These are phyloP conservation scores for Entomortierella chlamydospora DNA, from an alignment of 192 early-diverging fungal species.

Conservation along the genomic window DNA sequence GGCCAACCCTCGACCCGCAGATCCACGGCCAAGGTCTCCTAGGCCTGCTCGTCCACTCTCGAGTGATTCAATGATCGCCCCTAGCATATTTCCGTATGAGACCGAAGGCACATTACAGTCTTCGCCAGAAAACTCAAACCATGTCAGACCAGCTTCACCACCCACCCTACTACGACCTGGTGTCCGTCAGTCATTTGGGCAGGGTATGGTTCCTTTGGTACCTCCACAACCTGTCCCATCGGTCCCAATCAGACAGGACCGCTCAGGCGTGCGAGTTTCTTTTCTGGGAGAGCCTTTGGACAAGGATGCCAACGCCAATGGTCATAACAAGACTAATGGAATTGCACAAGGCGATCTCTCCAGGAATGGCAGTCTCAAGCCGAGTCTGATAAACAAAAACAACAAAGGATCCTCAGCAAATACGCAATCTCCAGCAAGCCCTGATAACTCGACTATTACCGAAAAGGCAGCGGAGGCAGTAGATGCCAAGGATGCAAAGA, in stretches of 20 bases:
- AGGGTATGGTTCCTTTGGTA: constrained; percentile 24
- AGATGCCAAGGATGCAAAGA: neutral
- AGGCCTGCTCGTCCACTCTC: constrained; percentile 31
- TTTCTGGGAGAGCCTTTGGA: constrained; percentile 26
- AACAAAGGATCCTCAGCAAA: neutral
- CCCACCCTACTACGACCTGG: constrained; percentile 15
- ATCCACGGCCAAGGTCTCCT: constrained; percentile 28
- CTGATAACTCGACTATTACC: constrained; percentile 21
- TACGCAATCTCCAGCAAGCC: neutral
- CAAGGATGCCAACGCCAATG: constrained; percentile 19
- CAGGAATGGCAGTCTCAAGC: neutral
- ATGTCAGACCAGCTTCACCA: constrained; percentile 15
- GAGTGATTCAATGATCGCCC: constrained; percentile 45
- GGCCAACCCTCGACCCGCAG: constrained; percentile 35
- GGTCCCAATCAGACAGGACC: constrained; percentile 40
- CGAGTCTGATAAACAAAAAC: neutral
- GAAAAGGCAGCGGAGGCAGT: neutral
- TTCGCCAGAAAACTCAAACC: constrained; percentile 31
- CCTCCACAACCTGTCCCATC: constrained; percentile 16
- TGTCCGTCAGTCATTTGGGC: constrained; percentile 36
- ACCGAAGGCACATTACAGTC: constrained; percentile 9
- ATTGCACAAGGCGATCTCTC: neutral
- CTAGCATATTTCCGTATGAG: constrained; percentile 28
- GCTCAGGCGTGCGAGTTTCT: constrained; percentile 24
- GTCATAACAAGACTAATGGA: constrained; percentile 7